Conservation (phyloP, 306 rosid genomes). For the Cucurbita moschata region DNA sequence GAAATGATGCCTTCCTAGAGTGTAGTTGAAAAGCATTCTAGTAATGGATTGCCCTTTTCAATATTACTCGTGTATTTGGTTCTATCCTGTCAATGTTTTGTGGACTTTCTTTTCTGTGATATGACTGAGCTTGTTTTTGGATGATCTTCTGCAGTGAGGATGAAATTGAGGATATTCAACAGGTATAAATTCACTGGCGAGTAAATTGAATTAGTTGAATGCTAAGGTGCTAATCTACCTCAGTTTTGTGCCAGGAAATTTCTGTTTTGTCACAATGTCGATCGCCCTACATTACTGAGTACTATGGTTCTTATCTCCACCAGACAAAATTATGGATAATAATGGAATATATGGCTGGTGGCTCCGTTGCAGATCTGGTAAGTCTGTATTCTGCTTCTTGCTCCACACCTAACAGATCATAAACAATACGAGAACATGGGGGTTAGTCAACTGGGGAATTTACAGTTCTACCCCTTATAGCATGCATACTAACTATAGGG, state of each 20-base stretch:
- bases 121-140: constrained; percentile 14
- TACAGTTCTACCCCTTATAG: no score
- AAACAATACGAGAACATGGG: no score
- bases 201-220: constrained; percentile 7
- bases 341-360: constrained; percentile 99
- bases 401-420: constrained; percentile 3
- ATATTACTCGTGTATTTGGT: background rate
- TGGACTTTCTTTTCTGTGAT: constrained; percentile 10
- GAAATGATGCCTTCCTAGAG: background rate
- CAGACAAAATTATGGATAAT: constrained; percentile 97
- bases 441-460: no score
- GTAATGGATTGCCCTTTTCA: background rate
- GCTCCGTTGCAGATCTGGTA: constrained; percentile 99
- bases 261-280: constrained; percentile 96
- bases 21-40: background rate
- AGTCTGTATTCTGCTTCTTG: constrained; percentile 33
- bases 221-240: constrained; percentile 23
- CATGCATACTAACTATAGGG: no score
- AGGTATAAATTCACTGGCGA: constrained; percentile 36
- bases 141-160: constrained; percentile 59
- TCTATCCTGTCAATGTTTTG: background rate
- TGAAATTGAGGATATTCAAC: constrained; percentile 95
- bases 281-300: constrained; percentile 86
- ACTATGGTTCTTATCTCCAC: constrained; percentile 86
- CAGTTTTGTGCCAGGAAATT: constrained; percentile 76